Evolutionary conservation across 352 stramenopile genomes (phyloP), one percentile per base, ranked within the genome.

Genomic region (Pythium rhizo-oryzae): DNA sequence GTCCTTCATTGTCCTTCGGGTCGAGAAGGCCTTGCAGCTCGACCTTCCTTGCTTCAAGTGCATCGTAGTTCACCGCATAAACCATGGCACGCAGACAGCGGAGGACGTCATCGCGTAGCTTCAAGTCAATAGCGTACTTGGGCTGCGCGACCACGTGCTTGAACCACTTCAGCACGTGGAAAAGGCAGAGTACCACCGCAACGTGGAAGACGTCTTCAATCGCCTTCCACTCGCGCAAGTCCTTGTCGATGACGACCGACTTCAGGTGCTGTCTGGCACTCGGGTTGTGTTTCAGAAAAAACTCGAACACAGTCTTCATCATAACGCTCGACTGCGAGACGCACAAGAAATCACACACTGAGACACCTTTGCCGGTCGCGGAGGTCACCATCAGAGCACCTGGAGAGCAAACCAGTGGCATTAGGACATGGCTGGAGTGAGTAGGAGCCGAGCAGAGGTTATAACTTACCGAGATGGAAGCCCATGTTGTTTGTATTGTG

Each of bases 401-500:
- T 74, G 19, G 2, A 12, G 28, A 37, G 35, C n/a, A n/a, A n/a
- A n/a, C n/a, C n/a, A n/a, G n/a, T n/a, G n/a, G n/a, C n/a, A n/a
- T n/a, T n/a, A n/a, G n/a, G n/a, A n/a, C n/a, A n/a, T n/a, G n/a
- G n/a, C n/a, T n/a, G n/a, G n/a, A n/a, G n/a, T n/a, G n/a, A n/a
- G n/a, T n/a, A n/a, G n/a, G n/a, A n/a, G n/a, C n/a, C n/a, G 35
- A 12, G 12, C 35, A 41, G 7, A 12, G 7, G 35, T 41, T 41
- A 41, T n/a, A 9, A 63, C 69, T 44, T 47, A 70, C 70, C 70
- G 11, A 74, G 52, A 37, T 69, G 65, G 30, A 67, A 72, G 0
- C 62, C 71, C 4, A 53, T 15, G 21, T 74, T 78, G 63, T 78
- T 78, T 0, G 67, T 75, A n/a, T 72, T 67, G 21, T 75, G 67